Conservation (phyloP, 495 filamentous ascomycete species). For the Tirmania nivea region DNA sequence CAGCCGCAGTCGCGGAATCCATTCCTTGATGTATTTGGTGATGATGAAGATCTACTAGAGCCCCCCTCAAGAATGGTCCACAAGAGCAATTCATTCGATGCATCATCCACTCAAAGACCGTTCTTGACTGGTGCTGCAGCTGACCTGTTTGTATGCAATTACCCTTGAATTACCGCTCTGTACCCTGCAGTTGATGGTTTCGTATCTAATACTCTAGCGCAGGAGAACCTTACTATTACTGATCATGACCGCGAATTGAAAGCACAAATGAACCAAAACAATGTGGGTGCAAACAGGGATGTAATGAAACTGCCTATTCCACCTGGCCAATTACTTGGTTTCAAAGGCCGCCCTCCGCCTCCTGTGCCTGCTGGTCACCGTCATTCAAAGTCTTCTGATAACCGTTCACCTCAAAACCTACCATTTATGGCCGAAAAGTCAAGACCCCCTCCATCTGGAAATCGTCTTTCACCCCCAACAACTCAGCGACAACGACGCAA, state of each 20-base stretch:
- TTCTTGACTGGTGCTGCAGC: constrained; percentile 42
- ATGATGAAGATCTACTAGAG: constrained; percentile 28
- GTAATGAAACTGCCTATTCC: constrained; percentile 19
- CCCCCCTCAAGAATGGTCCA: constrained; percentile 21
- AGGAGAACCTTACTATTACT: constrained; percentile 30
- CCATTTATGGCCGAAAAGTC: not conserved
- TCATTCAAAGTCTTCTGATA: constrained; percentile 6
- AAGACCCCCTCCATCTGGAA: too few species aligned
- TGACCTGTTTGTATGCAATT: constrained; percentile 67
- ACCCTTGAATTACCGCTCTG: not conserved
- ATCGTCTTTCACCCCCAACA: too few species aligned
- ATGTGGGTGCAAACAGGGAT: not conserved
- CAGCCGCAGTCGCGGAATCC: constrained; percentile 74
- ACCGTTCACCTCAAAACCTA: not conserved
- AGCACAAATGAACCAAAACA: not conserved
- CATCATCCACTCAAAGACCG: constrained; percentile 28
- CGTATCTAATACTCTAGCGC: constrained; percentile 1
- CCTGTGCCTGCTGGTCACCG: constrained; percentile 20
- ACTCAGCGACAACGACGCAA: constrained; percentile 46
- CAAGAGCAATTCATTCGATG: constrained; percentile 36
- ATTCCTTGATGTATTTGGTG: constrained; percentile 57
- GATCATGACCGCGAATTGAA: constrained; percentile 7
- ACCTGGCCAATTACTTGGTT: not conserved
- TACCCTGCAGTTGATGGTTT: constrained; percentile 3
- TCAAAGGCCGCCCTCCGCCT: constrained; percentile 3